Conservation (phyloP, 2,329 filamentous ascomycete species). For the Penicillium hordei region DNA sequence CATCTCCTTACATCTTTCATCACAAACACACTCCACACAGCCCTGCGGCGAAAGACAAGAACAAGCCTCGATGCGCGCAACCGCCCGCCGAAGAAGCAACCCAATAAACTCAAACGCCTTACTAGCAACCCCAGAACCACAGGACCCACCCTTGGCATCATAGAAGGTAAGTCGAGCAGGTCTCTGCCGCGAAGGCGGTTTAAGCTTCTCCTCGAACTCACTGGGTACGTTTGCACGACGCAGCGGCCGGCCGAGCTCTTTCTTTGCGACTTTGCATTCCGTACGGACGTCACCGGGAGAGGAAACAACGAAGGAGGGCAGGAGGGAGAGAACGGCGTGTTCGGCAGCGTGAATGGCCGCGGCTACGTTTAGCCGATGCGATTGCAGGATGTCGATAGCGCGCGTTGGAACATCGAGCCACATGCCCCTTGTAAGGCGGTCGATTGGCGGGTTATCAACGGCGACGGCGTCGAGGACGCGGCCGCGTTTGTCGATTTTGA, state of each 20-base stretch:
- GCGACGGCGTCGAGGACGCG: constrained; percentile 88
- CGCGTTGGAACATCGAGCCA: constrained; percentile 87
- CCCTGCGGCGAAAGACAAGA: constrained; percentile 66
- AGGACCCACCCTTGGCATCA: constrained; percentile 84
- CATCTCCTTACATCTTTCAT: constrained; percentile 77
- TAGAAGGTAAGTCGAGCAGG: constrained; percentile 91
- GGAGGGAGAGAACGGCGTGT: constrained; percentile 80
- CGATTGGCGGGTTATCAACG: constrained; percentile 89
- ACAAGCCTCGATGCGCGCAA: constrained; percentile 73
- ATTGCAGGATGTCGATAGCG: constrained; percentile 76
- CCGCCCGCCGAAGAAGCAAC: constrained; percentile 70
- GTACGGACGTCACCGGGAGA: constrained; percentile 90
- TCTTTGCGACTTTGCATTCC: constrained; percentile 85
- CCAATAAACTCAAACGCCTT: constrained; percentile 95
- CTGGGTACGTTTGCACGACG: constrained; percentile 27
- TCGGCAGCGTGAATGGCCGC: constrained; percentile 93
- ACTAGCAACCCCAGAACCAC: constrained; percentile 80
- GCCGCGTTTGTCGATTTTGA: constrained; percentile 86
- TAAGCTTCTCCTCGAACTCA: constrained; percentile 19
- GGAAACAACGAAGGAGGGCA: constrained; percentile 87
- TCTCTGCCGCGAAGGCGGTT: constrained; percentile 63
- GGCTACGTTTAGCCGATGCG: constrained; percentile 72
- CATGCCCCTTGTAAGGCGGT: constrained; percentile 82
- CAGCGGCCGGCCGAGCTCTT: constrained; percentile 73
- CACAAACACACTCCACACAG: constrained; percentile 87